Evolutionary conservation across 495 filamentous ascomycete species (phyloP).

Genomic region (Aspergillus bertholletiae): DNA sequence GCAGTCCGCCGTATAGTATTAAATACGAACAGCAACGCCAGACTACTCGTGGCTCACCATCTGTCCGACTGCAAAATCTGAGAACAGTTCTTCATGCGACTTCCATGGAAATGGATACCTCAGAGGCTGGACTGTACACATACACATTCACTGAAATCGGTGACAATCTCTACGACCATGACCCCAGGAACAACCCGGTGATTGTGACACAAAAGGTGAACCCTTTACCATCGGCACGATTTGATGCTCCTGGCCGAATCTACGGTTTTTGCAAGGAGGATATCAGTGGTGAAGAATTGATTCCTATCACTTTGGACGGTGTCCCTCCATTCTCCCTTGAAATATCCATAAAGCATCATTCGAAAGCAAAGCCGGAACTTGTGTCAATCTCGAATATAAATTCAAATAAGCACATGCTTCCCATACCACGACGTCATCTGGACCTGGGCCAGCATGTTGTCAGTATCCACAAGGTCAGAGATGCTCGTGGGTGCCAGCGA

Average conservation of each 20-base stretch:
- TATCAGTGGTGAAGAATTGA: slow-evolving; percentile 72
- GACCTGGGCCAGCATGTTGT: slow-evolving; percentile 82
- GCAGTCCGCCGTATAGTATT: slow-evolving; percentile 79
- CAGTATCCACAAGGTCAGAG: slow-evolving; percentile 82
- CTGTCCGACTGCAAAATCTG: slow-evolving; percentile 60
- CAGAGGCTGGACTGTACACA: slow-evolving; percentile 72
- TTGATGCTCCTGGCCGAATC: slow-evolving; percentile 83
- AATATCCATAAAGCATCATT: slow-evolving; percentile 87
- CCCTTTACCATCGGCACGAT: slow-evolving; percentile 71
- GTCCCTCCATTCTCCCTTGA: slow-evolving; percentile 87
- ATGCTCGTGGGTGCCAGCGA: slow-evolving; percentile 77
- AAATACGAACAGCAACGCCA: slow-evolving; percentile 76
- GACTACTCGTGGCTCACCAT: slow-evolving; percentile 56
- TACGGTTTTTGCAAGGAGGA: slow-evolving; percentile 93
- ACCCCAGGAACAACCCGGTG: slow-evolving; percentile 57
- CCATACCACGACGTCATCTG: slow-evolving; percentile 77
- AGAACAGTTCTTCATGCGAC: slow-evolving; percentile 67
- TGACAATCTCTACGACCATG: slow-evolving; percentile 79
- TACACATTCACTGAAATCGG: slow-evolving; percentile 80
- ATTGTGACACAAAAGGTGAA: slow-evolving; percentile 78
- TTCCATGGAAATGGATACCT: slow-evolving; percentile 79
- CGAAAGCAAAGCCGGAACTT: slow-evolving; percentile 71
- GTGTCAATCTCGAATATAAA: slow-evolving; percentile 75
- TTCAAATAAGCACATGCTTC: slow-evolving; percentile 67
- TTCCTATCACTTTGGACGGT: slow-evolving; percentile 79